Percentiles rank a stretch among this genome's conserved stretches.
Evolutionary conservation across 176 grass and related monocot species (phyloP).

Genomic region (Oryza punctata): DNA sequence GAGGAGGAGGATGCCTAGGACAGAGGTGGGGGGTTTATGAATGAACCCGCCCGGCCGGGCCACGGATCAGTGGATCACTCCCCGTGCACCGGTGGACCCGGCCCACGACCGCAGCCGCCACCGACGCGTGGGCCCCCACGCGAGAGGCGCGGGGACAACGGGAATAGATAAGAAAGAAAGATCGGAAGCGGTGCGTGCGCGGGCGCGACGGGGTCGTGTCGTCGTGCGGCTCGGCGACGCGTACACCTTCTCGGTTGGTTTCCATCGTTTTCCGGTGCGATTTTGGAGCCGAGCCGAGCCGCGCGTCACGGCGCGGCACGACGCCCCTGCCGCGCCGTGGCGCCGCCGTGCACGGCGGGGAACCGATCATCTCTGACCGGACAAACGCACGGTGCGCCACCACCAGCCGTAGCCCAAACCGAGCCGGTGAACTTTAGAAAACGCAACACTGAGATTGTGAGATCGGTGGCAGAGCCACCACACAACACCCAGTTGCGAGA

Average conservation of each 20-base stretch:
- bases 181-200: neutral
- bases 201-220: neutral
- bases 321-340: neutral
- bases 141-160: too few relatives aligned
- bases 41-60: constrained; percentile 40
- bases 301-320: neutral
- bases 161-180: too few relatives aligned
- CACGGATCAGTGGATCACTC: neutral
- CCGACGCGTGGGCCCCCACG: neutral
- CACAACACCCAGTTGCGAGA: too few relatives aligned
- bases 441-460: too few relatives aligned
- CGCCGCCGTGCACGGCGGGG: constrained; percentile 11
- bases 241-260: constrained; percentile 5
- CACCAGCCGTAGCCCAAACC: too few relatives aligned
- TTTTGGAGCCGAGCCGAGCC: neutral
- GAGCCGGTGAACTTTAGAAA: too few relatives aligned
- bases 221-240: neutral
- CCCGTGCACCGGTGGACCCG: constrained; percentile 17
- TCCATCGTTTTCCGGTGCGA: constrained; percentile 17
- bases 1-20: neutral
- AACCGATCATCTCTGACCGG: neutral
- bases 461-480: too few relatives aligned
- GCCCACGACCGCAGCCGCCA: neutral
- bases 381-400: neutral
- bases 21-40: constrained; percentile 55